These are phyloP conservation scores for Clarireedia sp. DNA, from an alignment of 2,329 filamentous ascomycete species.

Conservation along the genomic window DNA sequence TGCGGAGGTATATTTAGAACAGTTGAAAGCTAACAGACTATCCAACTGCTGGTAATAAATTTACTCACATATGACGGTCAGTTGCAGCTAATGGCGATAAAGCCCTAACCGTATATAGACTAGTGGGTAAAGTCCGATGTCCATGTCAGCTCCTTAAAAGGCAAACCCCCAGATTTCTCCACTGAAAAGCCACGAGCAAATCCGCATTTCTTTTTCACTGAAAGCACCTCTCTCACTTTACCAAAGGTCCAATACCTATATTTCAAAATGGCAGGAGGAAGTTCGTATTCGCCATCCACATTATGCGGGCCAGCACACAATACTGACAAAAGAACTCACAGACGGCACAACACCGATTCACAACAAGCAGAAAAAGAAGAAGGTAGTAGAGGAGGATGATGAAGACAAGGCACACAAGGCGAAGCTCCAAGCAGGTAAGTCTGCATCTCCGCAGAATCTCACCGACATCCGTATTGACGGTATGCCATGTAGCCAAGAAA, in stretches of 20 bases:
- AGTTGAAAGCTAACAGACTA: neutral
- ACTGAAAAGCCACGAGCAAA: neutral
- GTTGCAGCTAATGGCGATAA: neutral
- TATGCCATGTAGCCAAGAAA: too few relatives aligned
- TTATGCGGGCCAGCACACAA: neutral
- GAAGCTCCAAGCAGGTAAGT: too few relatives aligned
- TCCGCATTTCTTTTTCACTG: neutral
- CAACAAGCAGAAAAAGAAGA: constrained; percentile 80
- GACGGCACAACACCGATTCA: constrained; percentile 6
- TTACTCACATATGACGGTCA: constrained; percentile 5
- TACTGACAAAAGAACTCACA: neutral
- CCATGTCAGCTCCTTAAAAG: constrained; percentile 3
- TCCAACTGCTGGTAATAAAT: neutral
- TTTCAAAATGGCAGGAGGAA: too few relatives aligned
- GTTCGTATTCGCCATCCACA: too few relatives aligned
- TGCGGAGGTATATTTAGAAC: neutral
- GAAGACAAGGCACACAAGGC: constrained; percentile 81
- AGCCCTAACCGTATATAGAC: neutral
- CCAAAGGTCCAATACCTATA: too few relatives aligned
- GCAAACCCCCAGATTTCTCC: neutral
- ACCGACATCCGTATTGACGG: too few relatives aligned
- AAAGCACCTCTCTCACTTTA: neutral
- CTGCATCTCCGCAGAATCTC: too few relatives aligned
- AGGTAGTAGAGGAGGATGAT: constrained; percentile 71
- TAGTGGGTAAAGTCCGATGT: neutral